Base-by-base conservation (phyloP, 129 eudicot genomes). In the Arctium minus region DNA sequence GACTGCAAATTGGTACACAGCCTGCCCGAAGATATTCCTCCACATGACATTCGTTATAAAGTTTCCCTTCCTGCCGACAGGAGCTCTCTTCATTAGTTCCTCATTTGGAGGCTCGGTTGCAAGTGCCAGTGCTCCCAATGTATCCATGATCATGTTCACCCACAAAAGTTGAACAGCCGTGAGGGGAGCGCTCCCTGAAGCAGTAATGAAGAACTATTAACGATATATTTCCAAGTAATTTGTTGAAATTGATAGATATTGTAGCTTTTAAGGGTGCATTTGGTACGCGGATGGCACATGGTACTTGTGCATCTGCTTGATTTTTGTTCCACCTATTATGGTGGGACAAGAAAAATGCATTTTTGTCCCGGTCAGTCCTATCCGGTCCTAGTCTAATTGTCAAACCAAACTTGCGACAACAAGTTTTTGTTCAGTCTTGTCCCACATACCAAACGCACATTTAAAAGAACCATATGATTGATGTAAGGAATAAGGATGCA, bases 121-220 rank as follows among this genome's bases (percentile, higher is more conserved):
- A 3, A 93, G 85, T 9, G 99, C 97, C 79, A 96, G 91, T 18
- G 99, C 97, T 30, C 99, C 99, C 76, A 96, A 78, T 22, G 98
- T 96, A 83, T 96, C 99, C 99, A 96, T 96, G 42, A 96, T 96
- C 99, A 93, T 96, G 84, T 96, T 96, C n/a, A 96, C 99, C 99
- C 99, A 96, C 89, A 96, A 86, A 81, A 96, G 99, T 74, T 93
- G 97, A 80, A 96, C 98, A 73, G 97, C 98, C 2, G 97, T 96
- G 44, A 93, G 93, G 13, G 98, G 99, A 33, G 99, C 94, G 79
- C 86, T 89, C 83, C 98, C 99, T 96, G 85, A 77, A 86, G 18
- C 40, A 74, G 38, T 75, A 77, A 75, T 5, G 36, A 46, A 62
- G n/a, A 48, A 70, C 39, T 29, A 10, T 29, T 83, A 37, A 56